phyloP scores from a whole-genome alignment of 768 basidiomycete genomes.

The Royoungia palumana region DNA sequence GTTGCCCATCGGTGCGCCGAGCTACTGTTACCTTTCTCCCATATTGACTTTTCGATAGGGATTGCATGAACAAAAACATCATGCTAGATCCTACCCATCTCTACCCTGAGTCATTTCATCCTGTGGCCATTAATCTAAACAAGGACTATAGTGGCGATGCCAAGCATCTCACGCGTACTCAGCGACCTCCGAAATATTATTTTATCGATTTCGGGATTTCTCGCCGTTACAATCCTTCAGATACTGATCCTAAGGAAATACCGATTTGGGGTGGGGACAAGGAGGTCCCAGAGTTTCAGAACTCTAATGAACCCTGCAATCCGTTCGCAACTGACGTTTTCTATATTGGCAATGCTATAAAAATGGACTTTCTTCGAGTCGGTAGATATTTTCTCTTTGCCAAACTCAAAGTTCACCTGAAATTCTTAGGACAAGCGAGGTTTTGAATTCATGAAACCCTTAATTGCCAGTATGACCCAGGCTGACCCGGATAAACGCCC shows the following conservation, averaged over 20 bases:
- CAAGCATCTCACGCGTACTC: conserved; percentile 29
- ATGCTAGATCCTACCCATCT: conserved; percentile 28
- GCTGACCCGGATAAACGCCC: conserved; percentile 35
- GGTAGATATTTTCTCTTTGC: neutral
- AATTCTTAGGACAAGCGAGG: neutral
- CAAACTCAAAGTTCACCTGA: too few relatives aligned
- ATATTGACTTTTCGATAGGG: conserved; percentile 13
- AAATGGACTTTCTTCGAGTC: conserved; percentile 32
- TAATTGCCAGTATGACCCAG: conserved; percentile 36
- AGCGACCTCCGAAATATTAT: conserved; percentile 17
- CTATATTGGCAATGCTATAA: conserved; percentile 39
- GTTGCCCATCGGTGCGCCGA: conserved; percentile 13
- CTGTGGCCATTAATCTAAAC: conserved; percentile 7
- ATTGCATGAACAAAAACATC: conserved; percentile 30
- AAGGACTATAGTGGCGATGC: conserved; percentile 21
- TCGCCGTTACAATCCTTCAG: conserved; percentile 25
- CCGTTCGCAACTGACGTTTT: conserved; percentile 46
- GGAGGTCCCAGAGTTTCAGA: conserved; percentile 38
- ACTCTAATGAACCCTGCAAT: conserved; percentile 23
- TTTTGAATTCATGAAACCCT: conserved; percentile 32
- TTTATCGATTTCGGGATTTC: conserved; percentile 36
- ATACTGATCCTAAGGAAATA: conserved; percentile 25
- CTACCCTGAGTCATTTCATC: conserved; percentile 29
- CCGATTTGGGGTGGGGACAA: conserved; percentile 41
- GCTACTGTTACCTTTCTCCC: too few relatives aligned